Conservation (phyloP, 1,284 basidiomycete species). For the Porogramme epimiltina region DNA sequence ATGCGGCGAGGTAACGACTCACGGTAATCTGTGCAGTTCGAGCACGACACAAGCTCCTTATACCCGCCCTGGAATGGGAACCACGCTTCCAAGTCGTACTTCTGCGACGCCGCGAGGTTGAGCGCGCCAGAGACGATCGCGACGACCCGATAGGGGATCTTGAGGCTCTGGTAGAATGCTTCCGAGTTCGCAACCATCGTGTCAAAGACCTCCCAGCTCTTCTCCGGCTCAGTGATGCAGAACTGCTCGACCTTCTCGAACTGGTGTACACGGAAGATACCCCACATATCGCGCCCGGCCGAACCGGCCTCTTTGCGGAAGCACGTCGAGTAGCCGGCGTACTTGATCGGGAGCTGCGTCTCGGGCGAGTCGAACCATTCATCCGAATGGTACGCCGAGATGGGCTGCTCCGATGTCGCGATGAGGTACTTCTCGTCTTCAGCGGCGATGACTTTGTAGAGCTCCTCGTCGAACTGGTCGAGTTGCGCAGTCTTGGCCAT, state of each 20-base stretch:
- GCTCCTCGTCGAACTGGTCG: slow-evolving; percentile 97
- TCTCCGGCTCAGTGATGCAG: slow-evolving; percentile 91
- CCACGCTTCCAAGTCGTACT: slow-evolving; percentile 98
- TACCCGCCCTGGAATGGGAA: slow-evolving; percentile 97
- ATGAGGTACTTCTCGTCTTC: slow-evolving; percentile 99
- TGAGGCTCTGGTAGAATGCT: slow-evolving; percentile 95
- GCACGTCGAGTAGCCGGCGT: slow-evolving; percentile 90
- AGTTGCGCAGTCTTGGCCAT: slow-evolving; percentile 99
- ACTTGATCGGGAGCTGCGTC: slow-evolving; percentile 87
- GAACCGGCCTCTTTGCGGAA: slow-evolving; percentile 99
- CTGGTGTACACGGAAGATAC: slow-evolving; percentile 99
- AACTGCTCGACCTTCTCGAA: slow-evolving; percentile 99
- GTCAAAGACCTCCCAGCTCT: slow-evolving; percentile 95
- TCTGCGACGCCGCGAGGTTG: slow-evolving; percentile 96
- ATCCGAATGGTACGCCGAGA: slow-evolving; percentile 93
- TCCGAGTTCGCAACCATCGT: slow-evolving; percentile 89
- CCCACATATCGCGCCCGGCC: slow-evolving; percentile 98
- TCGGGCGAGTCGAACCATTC: slow-evolving; percentile 97
- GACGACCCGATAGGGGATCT: slow-evolving; percentile 89
- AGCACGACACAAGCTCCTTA: slow-evolving; percentile 94
- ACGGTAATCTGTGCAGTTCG: slow-evolving; percentile 96
- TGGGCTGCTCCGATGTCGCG: slow-evolving; percentile 98
- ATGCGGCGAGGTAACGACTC: slow-evolving; percentile 38
- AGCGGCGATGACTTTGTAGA: slow-evolving; percentile 92
- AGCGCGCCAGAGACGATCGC: slow-evolving; percentile 96